Conservation (phyloP, 2,329 filamentous ascomycete genomes). For the Xylaria sp. region DNA sequence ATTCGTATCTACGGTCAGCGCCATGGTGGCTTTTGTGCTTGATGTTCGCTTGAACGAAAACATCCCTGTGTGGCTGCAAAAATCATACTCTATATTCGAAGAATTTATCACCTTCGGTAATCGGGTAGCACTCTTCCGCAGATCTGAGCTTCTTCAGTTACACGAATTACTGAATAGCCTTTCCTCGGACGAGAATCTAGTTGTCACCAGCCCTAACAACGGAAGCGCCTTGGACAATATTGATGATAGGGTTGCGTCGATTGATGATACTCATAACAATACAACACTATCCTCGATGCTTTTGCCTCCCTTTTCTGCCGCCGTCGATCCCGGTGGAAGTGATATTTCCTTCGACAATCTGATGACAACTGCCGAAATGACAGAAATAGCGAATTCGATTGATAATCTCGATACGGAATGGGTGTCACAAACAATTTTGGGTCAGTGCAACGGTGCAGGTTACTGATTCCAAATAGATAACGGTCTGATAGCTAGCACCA, state of each 20-base stretch:
- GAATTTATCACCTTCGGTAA: constrained; percentile 14
- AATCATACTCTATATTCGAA: constrained; percentile 17
- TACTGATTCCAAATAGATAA: not conserved
- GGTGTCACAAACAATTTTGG: constrained; percentile 9
- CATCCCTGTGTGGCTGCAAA: constrained; percentile 1
- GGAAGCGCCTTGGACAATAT: not conserved
- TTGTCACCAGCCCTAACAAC: not conserved
- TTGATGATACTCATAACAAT: constrained; percentile 7
- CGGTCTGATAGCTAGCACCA: not conserved
- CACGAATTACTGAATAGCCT: constrained; percentile 10
- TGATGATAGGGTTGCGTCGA: not conserved
- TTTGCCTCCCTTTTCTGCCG: constrained; percentile 8
- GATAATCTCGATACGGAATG: constrained; percentile 13
- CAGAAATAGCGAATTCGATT: constrained; percentile 14
- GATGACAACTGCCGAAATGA: constrained; percentile 9
- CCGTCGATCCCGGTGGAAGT: not conserved
- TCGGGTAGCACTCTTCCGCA: constrained; percentile 8
- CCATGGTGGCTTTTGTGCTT: constrained; percentile 12
- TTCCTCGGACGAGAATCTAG: not conserved
- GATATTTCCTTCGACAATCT: constrained; percentile 15
- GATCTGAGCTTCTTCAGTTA: constrained; percentile 7
- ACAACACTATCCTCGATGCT: not conserved
- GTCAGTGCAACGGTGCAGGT: not conserved
- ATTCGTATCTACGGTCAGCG: constrained; percentile 6
- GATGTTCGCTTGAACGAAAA: constrained; percentile 7